Conservation (phyloP, 83 land plant species). For the Diphasiastrum complanatum region DNA sequence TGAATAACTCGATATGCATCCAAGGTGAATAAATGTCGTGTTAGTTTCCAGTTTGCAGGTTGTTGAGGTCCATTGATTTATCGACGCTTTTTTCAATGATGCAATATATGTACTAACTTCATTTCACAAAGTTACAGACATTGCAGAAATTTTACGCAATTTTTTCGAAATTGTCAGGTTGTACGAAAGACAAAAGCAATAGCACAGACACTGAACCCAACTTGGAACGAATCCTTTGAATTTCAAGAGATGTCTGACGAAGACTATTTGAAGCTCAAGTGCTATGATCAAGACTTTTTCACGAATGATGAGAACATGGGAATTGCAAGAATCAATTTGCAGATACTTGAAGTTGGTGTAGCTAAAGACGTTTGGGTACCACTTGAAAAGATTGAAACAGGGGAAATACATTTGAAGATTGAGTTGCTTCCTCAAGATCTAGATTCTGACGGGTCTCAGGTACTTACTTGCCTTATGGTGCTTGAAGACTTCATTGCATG, state of each 20-base stretch:
- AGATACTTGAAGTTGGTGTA: constrained; percentile 27
- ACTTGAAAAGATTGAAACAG: constrained; percentile 29
- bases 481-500: too few relatives aligned
- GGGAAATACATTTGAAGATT: constrained; percentile 31
- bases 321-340: constrained; percentile 36
- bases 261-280: constrained; percentile 38
- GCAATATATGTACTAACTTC: not conserved
- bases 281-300: constrained; percentile 37
- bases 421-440: constrained; percentile 25
- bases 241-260: constrained; percentile 29
- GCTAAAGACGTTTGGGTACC: constrained; percentile 36
- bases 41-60: too few relatives aligned
- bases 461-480: too few relatives aligned
- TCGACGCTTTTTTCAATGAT: not conserved
- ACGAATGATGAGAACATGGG: constrained; percentile 42
- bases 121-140: not conserved
- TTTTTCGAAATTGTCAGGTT: constrained; percentile 16
- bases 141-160: not conserved
- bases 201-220: constrained; percentile 30
- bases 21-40: too few relatives aligned
- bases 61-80: not conserved
- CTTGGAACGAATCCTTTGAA: constrained; percentile 29
- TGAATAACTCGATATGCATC: too few relatives aligned
- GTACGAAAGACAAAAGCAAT: constrained; percentile 37
- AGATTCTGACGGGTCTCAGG: constrained; percentile 15